Evolutionary conservation across 1,284 basidiomycete genomes (phyloP), one percentile per base, ranked within the genome.

Genomic region (Gymnopus androsaceus): DNA sequence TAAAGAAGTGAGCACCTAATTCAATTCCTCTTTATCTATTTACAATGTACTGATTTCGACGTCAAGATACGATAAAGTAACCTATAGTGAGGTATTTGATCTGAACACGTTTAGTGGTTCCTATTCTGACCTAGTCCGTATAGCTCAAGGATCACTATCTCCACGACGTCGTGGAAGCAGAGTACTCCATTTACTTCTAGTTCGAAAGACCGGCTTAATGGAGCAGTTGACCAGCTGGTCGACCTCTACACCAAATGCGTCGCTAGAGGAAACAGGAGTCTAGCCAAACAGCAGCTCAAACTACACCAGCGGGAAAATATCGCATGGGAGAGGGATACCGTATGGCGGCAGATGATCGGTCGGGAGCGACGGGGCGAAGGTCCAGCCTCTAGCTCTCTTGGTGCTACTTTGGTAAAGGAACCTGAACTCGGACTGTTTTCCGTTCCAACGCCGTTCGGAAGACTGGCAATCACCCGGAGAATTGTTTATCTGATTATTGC

Each of bases 341-440:
- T 99, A 4, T 99, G 96, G 96, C 82, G 95, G 27, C 92, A 96
- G 71, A 98, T 99, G 96, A 95, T 99, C 63, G 89, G 89, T 12
- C 86, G 88, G 31, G 92, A 95, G 66, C 84, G 95, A 46, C 81
- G 85, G 9, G 89, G 88, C 3, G 81, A 82, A 41, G 67, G 66
- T 3, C 76, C 75, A 27, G 72, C 72, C 17, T 70, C 78, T 79
- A 76, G 33, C 72, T 72, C 15, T 67, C 68, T 6, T 3, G 62
- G 64, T 33, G 78, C 69, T 3, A 79, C 78, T 12, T 77, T 88
- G 36, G 73, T 84, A 30, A 77, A 79, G 23, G 77, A 80, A 33
- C 75, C 81, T 40, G 79, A 83, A 55, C 71, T 73, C n/a, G 78
- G 76, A 3, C 63, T 82, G n/a, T 68, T 85, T 27, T 67, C 76